A percentile compares a stretch with the other conserved stretches of the same genome.
Conservation (phyloP, 2,329 filamentous ascomycete species). For the Aschersonia sp. region DNA sequence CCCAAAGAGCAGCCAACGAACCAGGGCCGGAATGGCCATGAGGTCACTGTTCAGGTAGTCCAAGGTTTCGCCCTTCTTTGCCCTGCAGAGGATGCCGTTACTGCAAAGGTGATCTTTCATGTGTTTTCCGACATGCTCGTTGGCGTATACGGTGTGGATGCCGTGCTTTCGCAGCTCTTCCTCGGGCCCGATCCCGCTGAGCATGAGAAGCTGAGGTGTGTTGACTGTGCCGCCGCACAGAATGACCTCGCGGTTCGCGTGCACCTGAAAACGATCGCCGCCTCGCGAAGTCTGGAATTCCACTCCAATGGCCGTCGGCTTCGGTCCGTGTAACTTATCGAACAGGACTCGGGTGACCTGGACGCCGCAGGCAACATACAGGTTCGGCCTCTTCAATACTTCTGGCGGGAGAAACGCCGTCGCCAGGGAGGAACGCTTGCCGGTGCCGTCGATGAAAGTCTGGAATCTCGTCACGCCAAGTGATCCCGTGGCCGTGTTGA, state of each 20-base stretch:
- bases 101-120: conserved; percentile 11
- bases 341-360: conserved; percentile 7
- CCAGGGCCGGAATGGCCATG: conserved; percentile 6
- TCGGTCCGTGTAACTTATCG: conserved; percentile 3
- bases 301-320: conserved; percentile 6
- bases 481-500: conserved; percentile 6
- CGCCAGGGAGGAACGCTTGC: conserved; percentile 8
- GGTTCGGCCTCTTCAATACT: conserved; percentile 6
- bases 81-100: conserved; percentile 5
- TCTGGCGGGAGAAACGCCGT: conserved; percentile 7
- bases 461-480: conserved; percentile 7
- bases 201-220: conserved; percentile 2
- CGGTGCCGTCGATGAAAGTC: conserved; percentile 8
- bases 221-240: conserved; percentile 2
- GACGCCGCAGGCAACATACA: conserved; percentile 7
- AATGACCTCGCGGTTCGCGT: conserved; percentile 13
- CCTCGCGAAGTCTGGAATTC: conserved; percentile 5
- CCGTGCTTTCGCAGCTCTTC: conserved; percentile 2
- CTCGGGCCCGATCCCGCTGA: conserved; percentile 3
- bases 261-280: conserved; percentile 9
- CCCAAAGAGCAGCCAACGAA: conserved; percentile 7
- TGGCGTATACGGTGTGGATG: conserved; percentile 28
- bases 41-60: conserved; percentile 6
- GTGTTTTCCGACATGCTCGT: conserved; percentile 48
- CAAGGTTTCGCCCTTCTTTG: conserved; percentile 4